phyloP scores from a whole-genome alignment of 129 eudicot species.

The Silybum marianum region DNA sequence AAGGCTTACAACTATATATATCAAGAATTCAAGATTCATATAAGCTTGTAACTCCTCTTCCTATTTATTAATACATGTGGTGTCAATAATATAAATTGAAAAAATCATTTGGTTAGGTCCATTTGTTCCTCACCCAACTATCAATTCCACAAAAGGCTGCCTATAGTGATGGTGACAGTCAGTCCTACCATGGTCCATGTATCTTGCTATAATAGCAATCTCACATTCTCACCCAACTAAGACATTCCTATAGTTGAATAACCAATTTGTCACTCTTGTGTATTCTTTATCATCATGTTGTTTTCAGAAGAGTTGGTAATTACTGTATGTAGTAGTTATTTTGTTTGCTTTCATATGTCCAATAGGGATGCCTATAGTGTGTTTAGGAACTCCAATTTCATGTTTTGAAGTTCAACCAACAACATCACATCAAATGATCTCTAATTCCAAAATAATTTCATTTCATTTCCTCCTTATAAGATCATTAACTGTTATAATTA shows the following conservation, averaged over 20 bases:
- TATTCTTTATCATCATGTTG: neutral
- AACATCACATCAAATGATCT: neutral
- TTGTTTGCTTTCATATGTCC: slow-evolving; percentile 3
- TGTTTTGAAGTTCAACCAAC: slow-evolving; percentile 1
- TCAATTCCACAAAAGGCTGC: neutral
- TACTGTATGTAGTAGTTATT: neutral
- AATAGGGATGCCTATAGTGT: neutral
- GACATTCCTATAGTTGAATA: neutral
- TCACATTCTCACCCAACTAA: slow-evolving; percentile 3
- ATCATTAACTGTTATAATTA: neutral
- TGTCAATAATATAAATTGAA: neutral
- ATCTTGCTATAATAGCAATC: neutral
- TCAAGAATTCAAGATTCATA: neutral
- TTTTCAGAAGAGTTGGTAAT: neutral
- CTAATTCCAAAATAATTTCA: neutral
- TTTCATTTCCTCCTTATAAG: neutral
- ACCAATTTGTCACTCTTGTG: neutral
- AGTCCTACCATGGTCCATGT: neutral
- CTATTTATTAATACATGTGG: slow-evolving; percentile 6
- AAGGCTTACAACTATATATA: neutral
- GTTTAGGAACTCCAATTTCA: slow-evolving; percentile 1
- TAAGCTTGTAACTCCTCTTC: neutral
- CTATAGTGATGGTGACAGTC: neutral
- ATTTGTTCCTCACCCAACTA: neutral
- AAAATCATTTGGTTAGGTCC: neutral